These are phyloP conservation scores for Lentinula boryana DNA, from an alignment of 768 basidiomycete species.

Conservation along the genomic window DNA sequence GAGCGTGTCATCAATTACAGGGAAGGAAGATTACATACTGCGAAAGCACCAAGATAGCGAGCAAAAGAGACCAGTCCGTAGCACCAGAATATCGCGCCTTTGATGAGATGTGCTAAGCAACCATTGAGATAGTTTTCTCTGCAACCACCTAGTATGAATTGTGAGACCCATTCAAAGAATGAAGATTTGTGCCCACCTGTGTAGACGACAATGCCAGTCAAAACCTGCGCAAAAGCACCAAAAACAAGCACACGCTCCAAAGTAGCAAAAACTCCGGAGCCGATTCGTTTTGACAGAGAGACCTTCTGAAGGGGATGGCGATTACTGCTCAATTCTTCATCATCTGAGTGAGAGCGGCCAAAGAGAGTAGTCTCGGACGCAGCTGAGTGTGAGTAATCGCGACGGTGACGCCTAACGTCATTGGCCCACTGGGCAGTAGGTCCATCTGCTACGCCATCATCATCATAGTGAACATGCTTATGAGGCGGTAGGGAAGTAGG, in stretches of 20 bases:
- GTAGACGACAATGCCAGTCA: conserved; percentile 75
- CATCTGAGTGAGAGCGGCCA: conserved; percentile 52
- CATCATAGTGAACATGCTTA: conserved; percentile 7
- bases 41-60: conserved; percentile 90
- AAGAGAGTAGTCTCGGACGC: conserved; percentile 51
- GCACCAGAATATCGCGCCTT: conserved; percentile 89
- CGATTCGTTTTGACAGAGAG: conserved; percentile 33
- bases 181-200: conserved; percentile 39
- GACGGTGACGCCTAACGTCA: conserved; percentile 33
- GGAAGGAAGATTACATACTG: conserved; percentile 16
- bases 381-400: conserved; percentile 37
- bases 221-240: conserved; percentile 58
- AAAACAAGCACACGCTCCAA: conserved; percentile 63
- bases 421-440: conserved; percentile 49
- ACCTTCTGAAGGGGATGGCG: conserved; percentile 11
- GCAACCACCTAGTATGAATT: conserved; percentile 55
- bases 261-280: conserved; percentile 41
- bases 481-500: conserved; percentile 5
- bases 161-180: neutral
- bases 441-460: conserved; percentile 26
- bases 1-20: neutral
- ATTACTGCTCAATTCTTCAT: conserved; percentile 35
- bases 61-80: conserved; percentile 87
- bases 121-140: conserved; percentile 72
- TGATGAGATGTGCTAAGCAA: conserved; percentile 89